Evolutionary conservation across 2,329 filamentous ascomycete genomes (phyloP).

Genomic region (Colletotrichum sansevieriae): DNA sequence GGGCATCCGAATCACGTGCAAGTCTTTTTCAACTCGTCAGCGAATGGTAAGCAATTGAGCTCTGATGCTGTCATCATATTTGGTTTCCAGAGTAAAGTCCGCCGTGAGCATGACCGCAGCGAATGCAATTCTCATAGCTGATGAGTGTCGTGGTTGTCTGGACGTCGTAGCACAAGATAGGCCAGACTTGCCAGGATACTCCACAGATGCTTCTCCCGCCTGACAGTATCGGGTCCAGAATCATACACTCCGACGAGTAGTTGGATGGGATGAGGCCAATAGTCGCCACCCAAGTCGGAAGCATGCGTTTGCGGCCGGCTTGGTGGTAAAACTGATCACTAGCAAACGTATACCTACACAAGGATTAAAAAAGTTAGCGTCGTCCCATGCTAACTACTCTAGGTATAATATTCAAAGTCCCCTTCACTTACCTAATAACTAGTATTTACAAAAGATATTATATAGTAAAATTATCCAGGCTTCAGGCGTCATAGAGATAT

Average conservation of each 20-base stretch:
- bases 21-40: background rate
- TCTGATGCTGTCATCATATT: background rate
- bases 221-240: background rate
- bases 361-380: too few relatives aligned
- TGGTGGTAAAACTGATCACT: background rate
- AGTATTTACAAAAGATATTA: too few relatives aligned
- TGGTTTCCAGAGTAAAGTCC: background rate
- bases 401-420: too few relatives aligned
- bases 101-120: background rate
- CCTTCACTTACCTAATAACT: too few relatives aligned
- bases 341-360: too few relatives aligned
- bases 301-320: background rate
- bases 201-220: too few relatives aligned
- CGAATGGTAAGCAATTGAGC: background rate
- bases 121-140: constrained; percentile 5
- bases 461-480: too few relatives aligned
- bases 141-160: background rate
- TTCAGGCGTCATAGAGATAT: too few relatives aligned
- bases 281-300: background rate
- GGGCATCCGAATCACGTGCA: background rate
- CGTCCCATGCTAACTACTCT: too few relatives aligned
- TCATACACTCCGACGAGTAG: background rate
- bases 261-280: background rate
- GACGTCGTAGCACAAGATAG: background rate
- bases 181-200: too few relatives aligned